These are phyloP conservation scores for Zymoseptoria passerinii DNA, from an alignment of 2,329 filamentous ascomycete genomes.

Conservation along the genomic window DNA sequence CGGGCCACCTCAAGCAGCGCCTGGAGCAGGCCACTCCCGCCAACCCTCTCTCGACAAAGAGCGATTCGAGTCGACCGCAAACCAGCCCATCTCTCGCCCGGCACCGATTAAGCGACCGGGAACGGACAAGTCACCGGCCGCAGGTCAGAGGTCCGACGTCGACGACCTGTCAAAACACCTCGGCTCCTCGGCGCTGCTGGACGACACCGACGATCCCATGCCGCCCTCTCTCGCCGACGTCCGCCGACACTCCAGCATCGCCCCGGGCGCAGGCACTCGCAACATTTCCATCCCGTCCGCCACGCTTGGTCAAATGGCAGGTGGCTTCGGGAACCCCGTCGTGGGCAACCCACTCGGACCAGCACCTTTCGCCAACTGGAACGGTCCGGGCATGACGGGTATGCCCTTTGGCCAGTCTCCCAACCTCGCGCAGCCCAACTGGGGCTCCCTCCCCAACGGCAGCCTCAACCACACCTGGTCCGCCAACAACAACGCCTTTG, in stretches of 20 bases:
- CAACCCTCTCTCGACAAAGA: conserved; percentile 59
- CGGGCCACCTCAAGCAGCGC: conserved; percentile 20
- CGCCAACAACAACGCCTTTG: conserved; percentile 33
- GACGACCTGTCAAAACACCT: conserved; percentile 52
- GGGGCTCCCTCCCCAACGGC: conserved; percentile 31
- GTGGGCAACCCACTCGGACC: background rate
- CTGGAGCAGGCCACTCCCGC: conserved; percentile 54
- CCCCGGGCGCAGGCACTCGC: conserved; percentile 20
- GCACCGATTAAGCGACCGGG: conserved; percentile 81
- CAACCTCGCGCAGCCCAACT: conserved; percentile 29
- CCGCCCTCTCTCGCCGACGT: conserved; percentile 32
- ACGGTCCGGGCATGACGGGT: conserved; percentile 32
- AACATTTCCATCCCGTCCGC: conserved; percentile 20
- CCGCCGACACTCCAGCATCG: conserved; percentile 33
- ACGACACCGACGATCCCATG: conserved; percentile 59
- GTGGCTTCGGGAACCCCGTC: conserved; percentile 14
- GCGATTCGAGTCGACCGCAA: conserved; percentile 52
- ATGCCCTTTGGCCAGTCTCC: conserved; percentile 31
- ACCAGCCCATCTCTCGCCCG: conserved; percentile 71
- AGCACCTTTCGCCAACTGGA: conserved; percentile 32
- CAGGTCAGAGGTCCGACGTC: conserved; percentile 46
- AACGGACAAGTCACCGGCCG: conserved; percentile 52
- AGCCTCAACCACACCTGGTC: conserved; percentile 29
- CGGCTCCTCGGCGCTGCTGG: conserved; percentile 80
- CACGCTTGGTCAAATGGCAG: conserved; percentile 16